Conservation (phyloP, 2,329 filamentous ascomycete species). For the Fusarium anguioides region DNA sequence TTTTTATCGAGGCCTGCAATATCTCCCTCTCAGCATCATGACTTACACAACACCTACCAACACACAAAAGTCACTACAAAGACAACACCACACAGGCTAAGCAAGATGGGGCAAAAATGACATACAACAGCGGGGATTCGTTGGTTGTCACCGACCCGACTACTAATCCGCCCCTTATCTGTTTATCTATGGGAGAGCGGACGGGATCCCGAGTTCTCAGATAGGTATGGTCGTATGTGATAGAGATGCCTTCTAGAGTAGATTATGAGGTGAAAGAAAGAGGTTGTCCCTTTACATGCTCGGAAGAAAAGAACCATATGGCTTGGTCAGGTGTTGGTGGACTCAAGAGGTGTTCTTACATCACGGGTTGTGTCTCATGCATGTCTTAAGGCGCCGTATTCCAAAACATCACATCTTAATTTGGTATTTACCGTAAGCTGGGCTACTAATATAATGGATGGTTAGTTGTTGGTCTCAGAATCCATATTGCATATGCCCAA, state of each 20-base stretch:
- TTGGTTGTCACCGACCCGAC: background rate
- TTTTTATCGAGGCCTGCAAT: background rate
- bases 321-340: background rate
- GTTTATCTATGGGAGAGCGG: slow-evolving; percentile 4
- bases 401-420: too few species aligned
- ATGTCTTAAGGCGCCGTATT: too few species aligned
- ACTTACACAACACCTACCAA: background rate
- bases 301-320: too few species aligned
- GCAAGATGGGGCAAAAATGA: background rate
- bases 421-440: too few species aligned
- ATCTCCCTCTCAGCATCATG: background rate
- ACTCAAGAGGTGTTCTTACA: too few species aligned
- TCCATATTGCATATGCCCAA: too few species aligned
- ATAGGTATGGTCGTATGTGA: slow-evolving; percentile 9
- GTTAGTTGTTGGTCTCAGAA: too few species aligned
- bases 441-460: too few species aligned
- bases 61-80: background rate
- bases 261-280: background rate
- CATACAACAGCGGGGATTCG: slow-evolving; percentile 8
- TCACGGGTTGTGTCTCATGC: too few species aligned
- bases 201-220: slow-evolving; percentile 9
- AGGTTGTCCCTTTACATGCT: too few species aligned
- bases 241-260: background rate
- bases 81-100: background rate
- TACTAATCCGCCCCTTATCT: slow-evolving; percentile 12